phyloP scores from a whole-genome alignment of 139 green algal species.

The Auxenochlorella pyrenoidosa region DNA sequence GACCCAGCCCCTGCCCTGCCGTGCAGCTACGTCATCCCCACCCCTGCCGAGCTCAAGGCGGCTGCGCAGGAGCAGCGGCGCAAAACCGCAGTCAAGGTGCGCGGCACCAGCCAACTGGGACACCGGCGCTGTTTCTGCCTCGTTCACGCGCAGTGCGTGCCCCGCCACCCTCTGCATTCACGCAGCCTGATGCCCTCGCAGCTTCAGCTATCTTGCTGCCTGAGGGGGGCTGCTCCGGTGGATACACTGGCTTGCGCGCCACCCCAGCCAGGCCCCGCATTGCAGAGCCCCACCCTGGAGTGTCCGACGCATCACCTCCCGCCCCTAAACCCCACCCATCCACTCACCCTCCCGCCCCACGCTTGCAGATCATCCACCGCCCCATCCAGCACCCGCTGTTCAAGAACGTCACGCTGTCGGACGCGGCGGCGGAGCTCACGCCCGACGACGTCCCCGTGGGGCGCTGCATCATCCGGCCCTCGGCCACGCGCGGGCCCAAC shows the following conservation, averaged over 20 bases:
- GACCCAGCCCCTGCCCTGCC: background rate
- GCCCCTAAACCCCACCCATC: no score
- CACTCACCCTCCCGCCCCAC: background rate
- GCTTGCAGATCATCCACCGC: conserved; percentile 39
- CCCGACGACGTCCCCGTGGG: background rate
- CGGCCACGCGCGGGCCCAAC: background rate
- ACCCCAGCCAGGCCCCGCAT: no score
- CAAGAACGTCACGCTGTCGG: conserved; percentile 65
- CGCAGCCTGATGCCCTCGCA: no score
- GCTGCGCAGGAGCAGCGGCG: background rate
- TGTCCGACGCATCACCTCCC: no score
- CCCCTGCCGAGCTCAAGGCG: background rate
- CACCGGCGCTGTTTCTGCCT: no score
- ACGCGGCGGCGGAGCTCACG: conserved; percentile 52
- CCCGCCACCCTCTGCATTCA: no score
- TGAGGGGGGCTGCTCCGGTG: no score
- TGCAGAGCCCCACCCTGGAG: no score
- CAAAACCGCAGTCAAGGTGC: background rate
- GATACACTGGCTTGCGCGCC: no score
- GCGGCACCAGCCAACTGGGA: background rate
- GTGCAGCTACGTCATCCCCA: conserved; percentile 1
- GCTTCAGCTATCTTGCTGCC: no score
- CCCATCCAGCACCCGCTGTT: conserved; percentile 79
- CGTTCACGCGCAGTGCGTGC: no score
- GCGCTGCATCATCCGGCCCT: conserved; percentile 1